Evolutionary conservation across 768 basidiomycete species (phyloP), one percentile per base, ranked within the genome.

Genomic region (Trametes coccinea): DNA sequence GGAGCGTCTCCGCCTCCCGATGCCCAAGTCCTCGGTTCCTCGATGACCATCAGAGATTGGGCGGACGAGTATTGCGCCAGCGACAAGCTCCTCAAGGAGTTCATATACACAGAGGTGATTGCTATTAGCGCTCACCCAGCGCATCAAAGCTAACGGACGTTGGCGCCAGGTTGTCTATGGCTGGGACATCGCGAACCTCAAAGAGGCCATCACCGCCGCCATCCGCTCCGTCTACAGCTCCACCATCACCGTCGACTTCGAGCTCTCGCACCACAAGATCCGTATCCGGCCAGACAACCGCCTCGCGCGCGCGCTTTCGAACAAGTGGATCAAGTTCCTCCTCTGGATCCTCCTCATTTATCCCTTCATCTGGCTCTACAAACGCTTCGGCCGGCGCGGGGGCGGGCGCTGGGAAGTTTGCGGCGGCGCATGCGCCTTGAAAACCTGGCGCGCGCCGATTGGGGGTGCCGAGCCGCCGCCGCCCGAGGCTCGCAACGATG

Each of bases 331-430:
- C 68, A 86, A 85, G 65, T 79, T 89, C 66, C 69, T 93, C 11
- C 79, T 86, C 22, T 84, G 87, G 67, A 76, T 93, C 59, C 78
- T 86, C 11, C 72, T 92, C 60, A 79, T 94, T 60, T 93, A 84
- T 69, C 92, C 91, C 0, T 85, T 92, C 71, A 80, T 93, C 63
- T 93, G 90, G 91, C 73, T 93, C 3, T 92, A 84, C 73, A 85
- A 85, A 70, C 83, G 86, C 4, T 88, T 89, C 73, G 80, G 87
- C 66, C 69, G 77, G 5, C 76, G 74, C 0, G 90, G 90, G 8
- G 92, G 92, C 5, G 92, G 89, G 0, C 74, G 77, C 10, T 93
- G 92, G 92, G 77, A 81, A 65, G 85, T 92, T 6, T 87, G 86
- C 54, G 91, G 91, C 17, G 85, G 85, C 13, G 89, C 87, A 10